These are phyloP conservation scores for Leishmania aethiopica DNA, from an alignment of 208 protist genomes.

Conservation along the genomic window DNA sequence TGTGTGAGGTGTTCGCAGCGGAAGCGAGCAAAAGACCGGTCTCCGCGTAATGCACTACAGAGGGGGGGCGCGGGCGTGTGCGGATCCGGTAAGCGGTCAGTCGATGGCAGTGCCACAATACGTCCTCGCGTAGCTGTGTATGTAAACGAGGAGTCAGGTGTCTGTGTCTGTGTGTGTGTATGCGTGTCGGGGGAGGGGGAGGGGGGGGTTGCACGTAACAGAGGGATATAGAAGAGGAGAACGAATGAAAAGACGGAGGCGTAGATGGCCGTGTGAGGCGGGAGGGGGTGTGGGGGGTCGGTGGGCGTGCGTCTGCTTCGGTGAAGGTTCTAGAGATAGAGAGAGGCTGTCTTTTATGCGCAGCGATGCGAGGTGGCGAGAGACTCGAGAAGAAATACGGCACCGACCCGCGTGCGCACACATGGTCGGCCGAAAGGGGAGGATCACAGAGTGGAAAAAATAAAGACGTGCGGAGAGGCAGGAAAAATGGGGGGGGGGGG, in stretches of 20 bases:
- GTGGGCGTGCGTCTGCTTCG: not conserved
- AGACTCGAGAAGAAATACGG: not conserved
- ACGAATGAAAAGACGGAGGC: not conserved
- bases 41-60: not conserved
- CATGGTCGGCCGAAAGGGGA: not conserved
- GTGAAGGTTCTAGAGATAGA: not conserved
- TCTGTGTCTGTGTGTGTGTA: too few species aligned
- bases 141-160: not conserved
- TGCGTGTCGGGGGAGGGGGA: not conserved
- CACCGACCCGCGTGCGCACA: not conserved
- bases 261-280: not conserved
- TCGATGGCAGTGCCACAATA: not conserved
- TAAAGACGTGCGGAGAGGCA: not conserved
- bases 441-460: not conserved
- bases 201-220: not conserved
- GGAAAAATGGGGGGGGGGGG: too few species aligned
- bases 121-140: not conserved
- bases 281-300: not conserved
- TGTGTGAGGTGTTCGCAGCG: not conserved
- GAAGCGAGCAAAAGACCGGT: not conserved
- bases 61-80: not conserved
- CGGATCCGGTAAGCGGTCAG: not conserved
- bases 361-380: not conserved
- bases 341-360: not conserved
- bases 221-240: slow-evolving; percentile 1